Percentiles rank a stretch among this genome's conserved stretches.
phyloP scores from a whole-genome alignment of 192 early-diverging fungal genomes.

The Entomortierella chlamydospora region DNA sequence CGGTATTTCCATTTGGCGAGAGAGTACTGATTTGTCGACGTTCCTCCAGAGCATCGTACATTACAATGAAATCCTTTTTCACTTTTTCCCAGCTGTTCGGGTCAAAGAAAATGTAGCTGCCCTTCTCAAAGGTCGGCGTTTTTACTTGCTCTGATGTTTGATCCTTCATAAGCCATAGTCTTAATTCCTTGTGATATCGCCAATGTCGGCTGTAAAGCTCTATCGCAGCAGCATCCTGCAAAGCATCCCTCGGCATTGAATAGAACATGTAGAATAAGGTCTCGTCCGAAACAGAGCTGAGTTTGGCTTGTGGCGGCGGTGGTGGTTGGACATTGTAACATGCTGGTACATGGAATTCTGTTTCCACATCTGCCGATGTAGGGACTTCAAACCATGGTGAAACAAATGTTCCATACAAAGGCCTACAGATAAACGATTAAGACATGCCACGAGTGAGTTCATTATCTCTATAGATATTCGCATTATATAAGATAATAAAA shows the following conservation, averaged over 20 bases:
- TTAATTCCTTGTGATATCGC: conserved; percentile 96
- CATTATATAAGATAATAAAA: no score
- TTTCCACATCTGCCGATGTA: conserved; percentile 77
- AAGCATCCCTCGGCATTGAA: conserved; percentile 90
- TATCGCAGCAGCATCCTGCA: conserved; percentile 94
- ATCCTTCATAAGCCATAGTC: conserved; percentile 94
- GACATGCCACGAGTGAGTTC: neutral
- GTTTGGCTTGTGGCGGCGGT: conserved; percentile 77
- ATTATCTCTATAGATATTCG: no score
- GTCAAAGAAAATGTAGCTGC: conserved; percentile 94
- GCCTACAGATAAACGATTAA: conserved; percentile 39
- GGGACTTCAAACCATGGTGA: conserved; percentile 89
- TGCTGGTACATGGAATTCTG: conserved; percentile 84
- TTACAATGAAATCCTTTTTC: conserved; percentile 88
- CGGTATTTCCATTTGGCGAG: conserved; percentile 12
- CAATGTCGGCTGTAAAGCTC: conserved; percentile 95
- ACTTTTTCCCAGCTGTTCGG: conserved; percentile 89
- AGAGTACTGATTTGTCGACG: conserved; percentile 51
- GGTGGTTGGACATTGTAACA: conserved; percentile 86
- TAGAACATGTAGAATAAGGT: conserved; percentile 99
- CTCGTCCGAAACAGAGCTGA: conserved; percentile 85
- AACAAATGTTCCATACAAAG: conserved; percentile 89
- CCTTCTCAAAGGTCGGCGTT: conserved; percentile 81
- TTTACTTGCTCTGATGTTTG: conserved; percentile 65
- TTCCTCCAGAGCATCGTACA: conserved; percentile 93